Conservation (phyloP, 257 asterid genomes). For the Solanum lignicaule region DNA sequence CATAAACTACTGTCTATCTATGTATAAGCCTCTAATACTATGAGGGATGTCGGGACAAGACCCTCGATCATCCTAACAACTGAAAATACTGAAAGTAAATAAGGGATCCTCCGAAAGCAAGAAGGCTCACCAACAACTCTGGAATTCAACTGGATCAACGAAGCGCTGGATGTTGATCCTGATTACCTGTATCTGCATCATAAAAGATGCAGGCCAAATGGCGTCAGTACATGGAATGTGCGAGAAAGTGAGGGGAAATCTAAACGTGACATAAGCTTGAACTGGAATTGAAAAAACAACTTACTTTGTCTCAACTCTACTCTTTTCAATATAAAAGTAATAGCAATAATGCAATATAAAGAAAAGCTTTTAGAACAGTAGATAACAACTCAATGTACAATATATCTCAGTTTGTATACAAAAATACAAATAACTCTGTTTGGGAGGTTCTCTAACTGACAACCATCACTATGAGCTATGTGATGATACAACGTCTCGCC, state of each 20-base stretch:
- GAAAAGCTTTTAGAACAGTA: no score
- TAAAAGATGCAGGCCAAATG: background rate
- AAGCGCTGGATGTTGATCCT: background rate
- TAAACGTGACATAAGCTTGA: background rate
- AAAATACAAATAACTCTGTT: background rate
- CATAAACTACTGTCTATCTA: no score
- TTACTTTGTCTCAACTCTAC: background rate
- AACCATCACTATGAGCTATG: background rate
- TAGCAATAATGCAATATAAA: background rate
- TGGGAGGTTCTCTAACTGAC: background rate
- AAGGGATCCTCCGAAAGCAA: no score
- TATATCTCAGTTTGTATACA: background rate
- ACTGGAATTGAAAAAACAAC: background rate
- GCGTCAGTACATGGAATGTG: background rate
- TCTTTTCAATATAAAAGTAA: no score
- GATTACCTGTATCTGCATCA: background rate
- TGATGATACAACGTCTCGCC: background rate
- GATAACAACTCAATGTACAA: background rate
- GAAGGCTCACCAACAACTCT: no score
- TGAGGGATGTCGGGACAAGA: no score
- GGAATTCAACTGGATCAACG: no score
- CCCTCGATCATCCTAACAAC: no score
- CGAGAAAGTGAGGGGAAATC: background rate
- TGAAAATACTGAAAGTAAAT: no score
- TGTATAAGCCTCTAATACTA: no score